Evolutionary conservation across 169 alveolate species (phyloP), one percentile per base, ranked within the genome.

Genomic region (Plasmodium cynomolgi): DNA sequence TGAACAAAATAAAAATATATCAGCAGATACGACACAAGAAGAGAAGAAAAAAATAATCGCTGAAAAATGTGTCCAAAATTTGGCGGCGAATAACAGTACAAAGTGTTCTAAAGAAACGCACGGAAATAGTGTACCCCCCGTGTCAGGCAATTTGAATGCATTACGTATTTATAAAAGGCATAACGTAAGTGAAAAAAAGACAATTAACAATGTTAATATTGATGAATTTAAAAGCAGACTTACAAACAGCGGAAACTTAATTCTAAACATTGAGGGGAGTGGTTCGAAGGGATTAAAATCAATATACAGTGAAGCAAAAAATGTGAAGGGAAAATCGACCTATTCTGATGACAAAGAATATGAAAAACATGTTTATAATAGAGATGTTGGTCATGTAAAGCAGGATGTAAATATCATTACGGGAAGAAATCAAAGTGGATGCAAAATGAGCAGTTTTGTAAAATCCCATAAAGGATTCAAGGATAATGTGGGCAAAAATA

Each of bases 131-230:
- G 15, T 47, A 41, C 29, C 56, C 71, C 77, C 39, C 54, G 41
- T 84, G 71, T 50, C 23, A 71, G 75, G 56, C 33, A 68, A 71
- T 72, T 71, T 84, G 72, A 84, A 29, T 29, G 17, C 39, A 31
- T 33, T 37, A 41, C 31, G 75, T 84, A 71, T 71, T 29, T 84
- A 44, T 72, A 73, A 72, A 71, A 84, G 54, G 33, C 72, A 50
- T 29, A 41, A n/a, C 73, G 41, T 50, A 31, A 82, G 72, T 11
- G 68, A 82, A 39, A 39, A 17, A 15, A 50, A 71, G 77, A 84
- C 74, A 84, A 44, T 44, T 71, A 84, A 84, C 71, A 84, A 84
- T 34, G 92, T 84, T 71, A 37, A 84, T 84, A 84, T 84, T 72
- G 54, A 84, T 84, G 92, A 84, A 71, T 29, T 56, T 20, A 83